Conservation (phyloP, 2,329 filamentous ascomycete species). For the Ascochyta koolunga region DNA sequence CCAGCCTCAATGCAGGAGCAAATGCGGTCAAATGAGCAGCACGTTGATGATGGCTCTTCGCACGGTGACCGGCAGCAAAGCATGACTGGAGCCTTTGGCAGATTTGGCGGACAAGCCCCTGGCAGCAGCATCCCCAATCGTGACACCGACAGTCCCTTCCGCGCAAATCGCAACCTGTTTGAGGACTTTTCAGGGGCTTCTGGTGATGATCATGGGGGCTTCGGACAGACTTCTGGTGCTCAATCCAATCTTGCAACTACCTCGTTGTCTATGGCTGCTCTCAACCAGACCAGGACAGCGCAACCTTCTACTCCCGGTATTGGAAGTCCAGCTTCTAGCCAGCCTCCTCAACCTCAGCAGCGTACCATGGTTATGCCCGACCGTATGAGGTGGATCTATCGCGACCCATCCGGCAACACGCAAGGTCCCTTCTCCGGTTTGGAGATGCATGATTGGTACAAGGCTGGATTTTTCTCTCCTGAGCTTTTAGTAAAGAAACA, state of each 20-base stretch:
- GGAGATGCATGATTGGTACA: slow-evolving; percentile 99
- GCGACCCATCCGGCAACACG: slow-evolving; percentile 88
- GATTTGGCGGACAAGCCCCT: slow-evolving; percentile 55
- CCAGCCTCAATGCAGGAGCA: slow-evolving; percentile 89
- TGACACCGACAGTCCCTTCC: slow-evolving; percentile 51
- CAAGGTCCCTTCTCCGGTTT: slow-evolving; percentile 95
- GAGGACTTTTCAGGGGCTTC: slow-evolving; percentile 46
- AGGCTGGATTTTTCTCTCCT: slow-evolving; percentile 94
- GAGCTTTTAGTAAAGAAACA: slow-evolving; percentile 94
- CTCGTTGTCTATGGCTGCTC: slow-evolving; percentile 39
- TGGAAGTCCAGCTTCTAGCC: slow-evolving; percentile 63
- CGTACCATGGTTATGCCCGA: slow-evolving; percentile 99
- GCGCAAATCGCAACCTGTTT: slow-evolving; percentile 45
- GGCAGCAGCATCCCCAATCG: slow-evolving; percentile 37
- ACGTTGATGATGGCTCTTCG: slow-evolving; percentile 63
- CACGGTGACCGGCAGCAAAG: slow-evolving; percentile 46
- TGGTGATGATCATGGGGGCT: slow-evolving; percentile 36
- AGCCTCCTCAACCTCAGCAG: slow-evolving; percentile 71
- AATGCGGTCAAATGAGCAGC: slow-evolving; percentile 67
- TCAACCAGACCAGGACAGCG: slow-evolving; percentile 42
- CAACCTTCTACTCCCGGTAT: slow-evolving; percentile 45
- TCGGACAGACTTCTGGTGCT: slow-evolving; percentile 30
- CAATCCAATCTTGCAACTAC: slow-evolving; percentile 36
- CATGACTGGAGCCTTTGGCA: slow-evolving; percentile 71
- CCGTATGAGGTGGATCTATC: slow-evolving; percentile 97